phyloP scores from a whole-genome alignment of 2,329 filamentous ascomycete species.

The Exophiala phaeomuriformis region DNA sequence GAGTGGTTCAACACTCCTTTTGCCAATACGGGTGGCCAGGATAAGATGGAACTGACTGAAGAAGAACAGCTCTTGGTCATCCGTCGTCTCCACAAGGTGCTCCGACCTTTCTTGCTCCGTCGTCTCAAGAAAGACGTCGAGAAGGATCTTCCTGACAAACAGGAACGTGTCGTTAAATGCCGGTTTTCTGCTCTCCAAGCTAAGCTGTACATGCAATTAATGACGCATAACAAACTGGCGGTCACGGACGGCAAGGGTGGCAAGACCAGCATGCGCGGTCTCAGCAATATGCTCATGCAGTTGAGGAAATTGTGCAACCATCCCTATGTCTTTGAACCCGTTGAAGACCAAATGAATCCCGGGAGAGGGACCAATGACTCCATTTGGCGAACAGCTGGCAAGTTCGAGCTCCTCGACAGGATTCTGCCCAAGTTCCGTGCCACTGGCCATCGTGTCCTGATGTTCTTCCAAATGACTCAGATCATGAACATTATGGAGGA shows the following conservation, averaged over 20 bases:
- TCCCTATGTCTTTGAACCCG: constrained; percentile 95
- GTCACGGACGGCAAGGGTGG: constrained; percentile 93
- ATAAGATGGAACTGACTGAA: constrained; percentile 98
- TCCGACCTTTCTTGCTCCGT: constrained; percentile 92
- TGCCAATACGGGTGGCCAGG: constrained; percentile 93
- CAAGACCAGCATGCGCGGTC: constrained; percentile 84
- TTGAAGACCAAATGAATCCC: constrained; percentile 97
- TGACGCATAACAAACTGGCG: constrained; percentile 87
- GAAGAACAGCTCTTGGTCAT: constrained; percentile 99
- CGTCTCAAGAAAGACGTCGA: constrained; percentile 99
- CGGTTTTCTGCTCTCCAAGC: constrained; percentile 92
- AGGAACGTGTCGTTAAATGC: constrained; percentile 98
- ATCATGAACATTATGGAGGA: constrained; percentile 99
- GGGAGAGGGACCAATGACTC: constrained; percentile 80
- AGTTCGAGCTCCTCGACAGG: constrained; percentile 91
- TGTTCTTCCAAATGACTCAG: constrained; percentile 99
- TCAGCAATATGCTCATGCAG: constrained; percentile 99
- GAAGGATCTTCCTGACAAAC: constrained; percentile 97
- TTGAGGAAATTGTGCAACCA: constrained; percentile 97
- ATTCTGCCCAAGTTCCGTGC: constrained; percentile 87
- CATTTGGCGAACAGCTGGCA: constrained; percentile 90
- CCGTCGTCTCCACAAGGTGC: constrained; percentile 93
- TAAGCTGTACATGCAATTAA: constrained; percentile 94
- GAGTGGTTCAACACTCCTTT: constrained; percentile 99
- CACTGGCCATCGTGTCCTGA: constrained; percentile 88